Percentiles rank a stretch among this genome's conserved stretches.
Conservation (phyloP, 1,284 basidiomycete species). For the Ceratobasidium papillatum region DNA sequence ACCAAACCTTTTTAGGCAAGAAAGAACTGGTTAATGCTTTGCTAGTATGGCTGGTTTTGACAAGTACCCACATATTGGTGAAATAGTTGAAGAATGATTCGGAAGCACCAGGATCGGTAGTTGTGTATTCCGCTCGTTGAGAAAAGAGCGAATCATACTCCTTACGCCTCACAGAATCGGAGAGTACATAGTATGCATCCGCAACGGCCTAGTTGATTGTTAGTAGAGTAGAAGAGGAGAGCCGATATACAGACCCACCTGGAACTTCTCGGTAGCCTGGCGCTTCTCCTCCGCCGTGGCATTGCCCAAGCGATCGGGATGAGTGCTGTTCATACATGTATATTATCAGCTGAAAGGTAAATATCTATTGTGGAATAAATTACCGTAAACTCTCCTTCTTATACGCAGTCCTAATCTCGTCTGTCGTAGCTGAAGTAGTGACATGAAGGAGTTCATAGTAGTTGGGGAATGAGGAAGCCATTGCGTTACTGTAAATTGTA, state of each 20-base stretch:
- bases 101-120: constrained; percentile 71
- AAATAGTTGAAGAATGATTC: constrained; percentile 82
- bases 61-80: constrained; percentile 58
- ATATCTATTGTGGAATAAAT: constrained; percentile 16
- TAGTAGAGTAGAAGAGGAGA: background rate
- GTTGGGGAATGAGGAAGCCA: constrained; percentile 70
- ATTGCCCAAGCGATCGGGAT: constrained; percentile 88
- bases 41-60: background rate
- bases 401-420: constrained; percentile 83
- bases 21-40: background rate
- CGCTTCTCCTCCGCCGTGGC: constrained; percentile 76
- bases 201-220: constrained; percentile 74
- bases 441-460: constrained; percentile 76
- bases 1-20: constrained; percentile 54
- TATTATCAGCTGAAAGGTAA: constrained; percentile 22
- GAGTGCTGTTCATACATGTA: constrained; percentile 64
- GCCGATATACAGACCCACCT: constrained; percentile 55
- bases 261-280: constrained; percentile 82
- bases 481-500: background rate
- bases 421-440: constrained; percentile 65
- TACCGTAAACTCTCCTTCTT: constrained; percentile 78
- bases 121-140: constrained; percentile 56
- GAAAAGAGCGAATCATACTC: constrained; percentile 84
- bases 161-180: constrained; percentile 74
- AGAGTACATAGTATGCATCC: constrained; percentile 96